phyloP scores from a whole-genome alignment of 352 stramenopile genomes.

The Pythium chondricola region DNA sequence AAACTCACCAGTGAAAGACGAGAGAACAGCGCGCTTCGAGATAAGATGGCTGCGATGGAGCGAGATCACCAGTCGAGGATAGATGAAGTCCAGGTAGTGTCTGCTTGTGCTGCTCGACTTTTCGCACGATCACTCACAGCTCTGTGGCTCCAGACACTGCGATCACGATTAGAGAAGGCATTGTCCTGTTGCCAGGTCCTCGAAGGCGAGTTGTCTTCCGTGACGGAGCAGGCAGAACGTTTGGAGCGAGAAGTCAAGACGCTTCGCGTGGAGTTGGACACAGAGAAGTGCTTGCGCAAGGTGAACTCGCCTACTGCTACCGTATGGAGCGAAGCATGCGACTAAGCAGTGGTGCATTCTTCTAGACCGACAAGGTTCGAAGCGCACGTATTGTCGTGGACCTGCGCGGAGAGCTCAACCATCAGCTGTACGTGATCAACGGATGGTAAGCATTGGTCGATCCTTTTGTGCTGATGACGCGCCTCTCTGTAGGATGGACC shows the following conservation, averaged over 20 bases:
- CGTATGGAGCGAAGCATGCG: too few species aligned
- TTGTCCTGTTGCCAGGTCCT: slow-evolving; percentile 21
- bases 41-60: slow-evolving; percentile 20
- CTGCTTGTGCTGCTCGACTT: not conserved
- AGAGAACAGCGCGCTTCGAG: slow-evolving; percentile 12
- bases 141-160: slow-evolving; percentile 5
- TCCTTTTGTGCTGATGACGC: not conserved
- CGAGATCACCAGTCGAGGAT: slow-evolving; percentile 10
- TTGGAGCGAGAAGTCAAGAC: not conserved
- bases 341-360: too few species aligned
- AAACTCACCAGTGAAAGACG: slow-evolving; percentile 14
- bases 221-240: slow-evolving; percentile 1
- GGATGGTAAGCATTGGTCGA: not conserved
- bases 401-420: slow-evolving; percentile 22
- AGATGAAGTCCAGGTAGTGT: slow-evolving; percentile 6
- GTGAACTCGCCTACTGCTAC: not conserved
- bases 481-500: slow-evolving; percentile 14
- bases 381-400: slow-evolving; percentile 23
- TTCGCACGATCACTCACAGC: not conserved
- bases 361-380: slow-evolving; percentile 20
- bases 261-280: slow-evolving; percentile 13
- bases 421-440: slow-evolving; percentile 17
- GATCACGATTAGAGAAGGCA: slow-evolving; percentile 12
- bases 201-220: slow-evolving; percentile 6
- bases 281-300: slow-evolving; percentile 14